phyloP scores from a whole-genome alignment of 805 yeast species.

The Pichia membranifaciens region DNA sequence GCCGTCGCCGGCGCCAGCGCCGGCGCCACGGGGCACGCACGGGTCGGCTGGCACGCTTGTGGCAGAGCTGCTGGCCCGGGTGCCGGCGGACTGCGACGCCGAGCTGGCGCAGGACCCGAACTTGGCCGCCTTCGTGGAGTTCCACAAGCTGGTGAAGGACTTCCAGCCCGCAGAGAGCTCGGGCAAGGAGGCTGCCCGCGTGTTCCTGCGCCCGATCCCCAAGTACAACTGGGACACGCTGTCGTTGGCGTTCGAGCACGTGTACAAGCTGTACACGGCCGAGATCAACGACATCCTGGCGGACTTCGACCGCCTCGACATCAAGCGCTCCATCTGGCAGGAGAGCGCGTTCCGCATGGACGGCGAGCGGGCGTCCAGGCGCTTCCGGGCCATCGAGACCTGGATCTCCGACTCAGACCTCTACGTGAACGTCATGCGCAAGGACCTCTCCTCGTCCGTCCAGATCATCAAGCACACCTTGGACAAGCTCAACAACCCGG shows the following conservation, averaged over 20 bases:
- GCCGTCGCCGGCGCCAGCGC: no score
- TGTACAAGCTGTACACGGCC: slow-evolving; percentile 19
- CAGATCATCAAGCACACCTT: slow-evolving; percentile 21
- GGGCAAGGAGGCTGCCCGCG: not conserved
- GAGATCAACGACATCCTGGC: slow-evolving; percentile 19
- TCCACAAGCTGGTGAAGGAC: slow-evolving; percentile 4
- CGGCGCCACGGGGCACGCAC: no score
- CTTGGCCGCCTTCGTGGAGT: slow-evolving; percentile 1
- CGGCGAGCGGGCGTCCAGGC: slow-evolving; percentile 18
- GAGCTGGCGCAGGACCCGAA: slow-evolving; percentile 9
- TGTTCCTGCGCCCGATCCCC: slow-evolving; percentile 14
- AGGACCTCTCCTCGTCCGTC: slow-evolving; percentile 18
- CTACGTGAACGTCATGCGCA: slow-evolving; percentile 13
- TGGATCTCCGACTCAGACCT: slow-evolving; percentile 19
- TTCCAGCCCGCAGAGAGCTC: slow-evolving; percentile 2
- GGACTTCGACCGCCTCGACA: slow-evolving; percentile 20
- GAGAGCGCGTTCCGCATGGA: slow-evolving; percentile 24
- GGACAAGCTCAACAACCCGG: slow-evolving; percentile 8
- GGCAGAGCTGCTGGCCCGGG: not conserved
- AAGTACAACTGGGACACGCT: slow-evolving; percentile 24
- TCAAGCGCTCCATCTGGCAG: slow-evolving; percentile 22
- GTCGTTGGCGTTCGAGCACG: slow-evolving; percentile 18
- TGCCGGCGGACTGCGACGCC: not conserved
- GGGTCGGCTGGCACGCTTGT: not conserved
- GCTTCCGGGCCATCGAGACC: slow-evolving; percentile 15